A percentile compares a stretch with the other conserved stretches of the same genome.
These are phyloP conservation scores for Metschnikowia gelsemii DNA, from an alignment of 805 yeast genomes.

Conservation along the genomic window DNA sequence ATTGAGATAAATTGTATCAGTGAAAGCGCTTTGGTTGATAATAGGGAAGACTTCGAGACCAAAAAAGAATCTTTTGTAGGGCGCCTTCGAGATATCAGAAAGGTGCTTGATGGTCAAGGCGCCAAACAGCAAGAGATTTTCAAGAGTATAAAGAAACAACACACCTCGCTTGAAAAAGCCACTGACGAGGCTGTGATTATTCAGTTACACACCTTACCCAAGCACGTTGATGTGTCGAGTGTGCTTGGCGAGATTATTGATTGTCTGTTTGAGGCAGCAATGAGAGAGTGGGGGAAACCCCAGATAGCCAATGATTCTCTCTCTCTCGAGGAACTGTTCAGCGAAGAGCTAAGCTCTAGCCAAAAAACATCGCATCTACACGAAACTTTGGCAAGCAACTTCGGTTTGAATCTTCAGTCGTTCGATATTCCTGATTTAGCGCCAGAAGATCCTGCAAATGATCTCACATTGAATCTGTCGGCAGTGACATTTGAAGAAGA, in stretches of 20 bases:
- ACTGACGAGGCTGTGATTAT: not conserved
- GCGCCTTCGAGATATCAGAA: constrained; percentile 24
- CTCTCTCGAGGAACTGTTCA: not conserved
- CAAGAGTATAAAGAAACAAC: constrained; percentile 3
- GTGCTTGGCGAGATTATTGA: constrained; percentile 8
- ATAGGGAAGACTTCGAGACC: constrained; percentile 26
- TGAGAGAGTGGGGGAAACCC: constrained; percentile 17
- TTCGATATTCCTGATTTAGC: constrained; percentile 19
- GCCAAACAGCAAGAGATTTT: constrained; percentile 22
- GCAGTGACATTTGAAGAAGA: constrained; percentile 16
- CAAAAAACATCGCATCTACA: not conserved
- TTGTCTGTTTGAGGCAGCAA: constrained; percentile 10
- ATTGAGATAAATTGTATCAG: constrained; percentile 32
- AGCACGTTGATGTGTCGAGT: constrained; percentile 6
- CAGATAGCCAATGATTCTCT: constrained; percentile 3
- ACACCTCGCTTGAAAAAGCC: not conserved
- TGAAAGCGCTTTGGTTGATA: constrained; percentile 29
- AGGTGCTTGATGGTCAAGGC: constrained; percentile 29
- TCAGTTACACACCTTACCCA: constrained; percentile 6
- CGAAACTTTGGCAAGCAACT: constrained; percentile 20
- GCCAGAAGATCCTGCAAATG: constrained; percentile 5
- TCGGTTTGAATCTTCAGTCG: constrained; percentile 26
- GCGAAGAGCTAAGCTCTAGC: not conserved
- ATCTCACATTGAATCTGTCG: constrained; percentile 5
- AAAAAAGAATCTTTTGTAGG: constrained; percentile 26